Base-by-base conservation (phyloP, 257 asterid genomes). In the Fraxinus americana region DNA sequence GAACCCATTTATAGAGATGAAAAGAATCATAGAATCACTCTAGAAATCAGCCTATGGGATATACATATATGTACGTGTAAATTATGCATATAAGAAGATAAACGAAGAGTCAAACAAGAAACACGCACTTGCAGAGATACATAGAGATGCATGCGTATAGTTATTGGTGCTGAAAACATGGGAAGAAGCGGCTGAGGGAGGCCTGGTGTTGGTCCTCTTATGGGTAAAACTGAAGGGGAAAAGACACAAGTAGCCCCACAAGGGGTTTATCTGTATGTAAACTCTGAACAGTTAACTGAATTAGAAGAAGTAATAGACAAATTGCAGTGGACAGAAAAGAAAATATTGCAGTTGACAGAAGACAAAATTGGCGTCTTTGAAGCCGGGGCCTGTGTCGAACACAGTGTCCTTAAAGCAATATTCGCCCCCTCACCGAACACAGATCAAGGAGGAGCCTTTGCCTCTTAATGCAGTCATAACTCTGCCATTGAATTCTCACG, bases 151-250 rank as follows among this genome's bases (percentile, higher is more conserved):
- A 90, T 91, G 97, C 97, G 97, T 90, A 88, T 89, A 80, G 97
- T 92, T 89, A 89, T 90, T 88, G 94, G 96, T 89, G 98, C 87
- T 89, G 96, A 92, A 93, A 91, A 90, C 97, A 89, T 89, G 96
- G 97, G 80, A 84, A 81, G 81, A 76, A 86, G 94, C 87, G 94
- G 97, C 91, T 87, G 80, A 75, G 83, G 32, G 63, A 74, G 88
- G 78, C 79, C 83, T 67, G 81, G 84, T 89, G 83, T 87, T 63
- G 68, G 16, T 63, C 68, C 68, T 21, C 25, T 7, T 63, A 21
- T 21, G 67, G 67, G 67, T 63, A 19, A 63, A 63, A 10, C 36
- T 2, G 34, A 9, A 63, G 87, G 85, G 14, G 75, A 71, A 90
- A 86, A 19, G 91, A 88, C 98, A 0, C 10, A 77, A 88, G 50